phyloP scores from a whole-genome alignment of 2,329 filamentous ascomycete species.

The Periconia macrospinosa region DNA sequence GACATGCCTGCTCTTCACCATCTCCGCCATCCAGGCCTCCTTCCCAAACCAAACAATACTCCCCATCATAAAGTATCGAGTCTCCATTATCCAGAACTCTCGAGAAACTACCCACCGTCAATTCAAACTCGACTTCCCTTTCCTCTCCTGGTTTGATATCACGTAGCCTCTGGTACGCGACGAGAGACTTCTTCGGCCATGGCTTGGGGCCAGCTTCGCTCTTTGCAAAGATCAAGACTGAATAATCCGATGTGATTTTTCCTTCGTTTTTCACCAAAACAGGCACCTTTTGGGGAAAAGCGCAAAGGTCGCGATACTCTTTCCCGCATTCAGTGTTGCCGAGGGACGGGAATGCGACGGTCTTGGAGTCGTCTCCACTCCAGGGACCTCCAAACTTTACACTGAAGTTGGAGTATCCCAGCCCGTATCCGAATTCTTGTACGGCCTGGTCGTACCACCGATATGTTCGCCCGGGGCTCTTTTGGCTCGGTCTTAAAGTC shows the following conservation, averaged over 20 bases:
- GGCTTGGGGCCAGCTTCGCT: conserved; percentile 54
- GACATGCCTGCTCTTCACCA: neutral
- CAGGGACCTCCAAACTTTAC: conserved; percentile 15
- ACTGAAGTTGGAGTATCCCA: conserved; percentile 62
- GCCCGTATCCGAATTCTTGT: conserved; percentile 58
- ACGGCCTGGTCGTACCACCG: conserved; percentile 55
- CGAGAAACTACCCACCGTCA: conserved; percentile 55
- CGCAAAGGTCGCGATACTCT: conserved; percentile 45
- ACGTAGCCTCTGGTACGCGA: conserved; percentile 52
- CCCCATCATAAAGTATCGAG: conserved; percentile 57
- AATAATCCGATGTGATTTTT: conserved; percentile 55
- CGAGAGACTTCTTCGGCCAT: conserved; percentile 57
- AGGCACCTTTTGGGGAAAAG: conserved; percentile 41
- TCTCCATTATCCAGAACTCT: conserved; percentile 56
- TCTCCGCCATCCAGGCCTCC: neutral
- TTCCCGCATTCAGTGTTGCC: conserved; percentile 17
- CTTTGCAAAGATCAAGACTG: conserved; percentile 55
- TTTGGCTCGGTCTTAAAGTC: conserved; percentile 51
- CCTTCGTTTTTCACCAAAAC: conserved; percentile 52
- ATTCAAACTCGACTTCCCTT: conserved; percentile 40
- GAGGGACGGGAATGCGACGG: conserved; percentile 28
- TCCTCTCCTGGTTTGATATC: conserved; percentile 42
- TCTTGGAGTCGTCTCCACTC: conserved; percentile 13
- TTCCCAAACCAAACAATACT: conserved; percentile 42
- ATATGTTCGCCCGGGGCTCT: conserved; percentile 60